Base-by-base conservation (phyloP, 768 basidiomycete species). In the Mycena leptocephala region DNA sequence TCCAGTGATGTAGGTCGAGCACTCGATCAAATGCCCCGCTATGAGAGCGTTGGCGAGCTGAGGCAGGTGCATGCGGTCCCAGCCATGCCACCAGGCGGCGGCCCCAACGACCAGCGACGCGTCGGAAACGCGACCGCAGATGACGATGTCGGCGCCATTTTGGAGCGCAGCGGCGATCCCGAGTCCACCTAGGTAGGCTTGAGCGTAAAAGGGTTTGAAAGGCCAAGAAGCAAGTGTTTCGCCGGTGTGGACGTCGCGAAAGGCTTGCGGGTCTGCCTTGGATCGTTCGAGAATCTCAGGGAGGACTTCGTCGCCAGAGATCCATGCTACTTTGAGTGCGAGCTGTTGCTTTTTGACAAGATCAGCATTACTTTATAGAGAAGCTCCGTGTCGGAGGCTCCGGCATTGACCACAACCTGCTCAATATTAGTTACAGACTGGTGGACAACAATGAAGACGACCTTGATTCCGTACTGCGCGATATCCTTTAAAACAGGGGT, bases 61-160 rank as follows among this genome's bases (percentile, higher is more conserved):
- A 3, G 69, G 59, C 5, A 75, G 70, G 18, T 76, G 64, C 18
- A 58, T 71, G 53, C 62, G 73, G 59, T 72, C 74, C 77, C 77
- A 78, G 33, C 33, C 58, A 22, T 78, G 77, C 77, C 77, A 78
- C 77, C 77, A 78, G 1, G 74, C 77, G n/a, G 77, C 77, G 35
- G 77, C 77, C 16, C 77, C 77, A n/a, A 72, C 64, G 2, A 76
- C 66, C 24, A 74, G 59, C 7, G 77, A 78, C 33, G 77, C 70
- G 64, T 78, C 77, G 10, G 74, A 70, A 4, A 78, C 77, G 9
- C 77, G 77, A 0, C 77, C 77, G 43, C 77, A 78, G 26, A 78
- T 33, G 41, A 78, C 77, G 61, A 78, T 78, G 70, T 78, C 77
- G 2, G 77, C 77, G 53, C 74, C 77, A 10, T 63, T 41, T 33